A percentile compares a stretch with the other conserved stretches of the same genome.
phyloP scores from a whole-genome alignment of 352 stramenopile species.

The Pythium myriotylum region DNA sequence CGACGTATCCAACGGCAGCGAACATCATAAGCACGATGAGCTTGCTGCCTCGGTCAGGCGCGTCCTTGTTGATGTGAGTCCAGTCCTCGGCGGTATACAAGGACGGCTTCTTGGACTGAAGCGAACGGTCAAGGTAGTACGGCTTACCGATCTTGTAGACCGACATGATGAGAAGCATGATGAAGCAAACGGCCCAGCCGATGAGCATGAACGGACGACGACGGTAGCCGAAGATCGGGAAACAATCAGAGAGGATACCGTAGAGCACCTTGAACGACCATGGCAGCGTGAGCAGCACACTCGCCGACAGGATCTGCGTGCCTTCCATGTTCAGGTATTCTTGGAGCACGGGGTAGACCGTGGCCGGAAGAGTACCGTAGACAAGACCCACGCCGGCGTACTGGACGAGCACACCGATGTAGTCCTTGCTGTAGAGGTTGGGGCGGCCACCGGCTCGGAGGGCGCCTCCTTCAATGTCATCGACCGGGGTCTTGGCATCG shows the following conservation, averaged over 20 bases:
- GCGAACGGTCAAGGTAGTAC: too few species aligned
- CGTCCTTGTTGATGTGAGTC: too few species aligned
- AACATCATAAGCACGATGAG: too few species aligned
- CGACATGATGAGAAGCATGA: too few species aligned
- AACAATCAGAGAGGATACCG: conserved; percentile 30
- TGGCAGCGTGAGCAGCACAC: conserved; percentile 26
- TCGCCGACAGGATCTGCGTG: conserved; percentile 28
- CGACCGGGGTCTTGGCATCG: too few species aligned
- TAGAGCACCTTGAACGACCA: conserved; percentile 47
- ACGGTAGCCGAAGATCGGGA: conserved; percentile 39
- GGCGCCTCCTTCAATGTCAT: too few species aligned
- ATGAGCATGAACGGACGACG: conserved; percentile 36
- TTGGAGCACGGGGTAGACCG: conserved; percentile 13
- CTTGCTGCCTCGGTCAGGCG: too few species aligned
- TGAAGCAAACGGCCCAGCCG: background rate
- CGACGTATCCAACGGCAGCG: conserved; percentile 50
- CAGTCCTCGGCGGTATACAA: too few species aligned
- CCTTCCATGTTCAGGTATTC: conserved; percentile 37
- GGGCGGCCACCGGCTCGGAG: conserved; percentile 14
- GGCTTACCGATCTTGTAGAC: too few species aligned
- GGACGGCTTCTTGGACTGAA: too few species aligned
- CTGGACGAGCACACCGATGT: conserved; percentile 22
- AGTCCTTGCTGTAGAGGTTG: conserved; percentile 21
- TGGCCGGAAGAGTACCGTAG: conserved; percentile 22
- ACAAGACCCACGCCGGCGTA: conserved; percentile 9